Conservation (phyloP, 345 rosid genomes). For the Arabidopsis suecica region DNA sequence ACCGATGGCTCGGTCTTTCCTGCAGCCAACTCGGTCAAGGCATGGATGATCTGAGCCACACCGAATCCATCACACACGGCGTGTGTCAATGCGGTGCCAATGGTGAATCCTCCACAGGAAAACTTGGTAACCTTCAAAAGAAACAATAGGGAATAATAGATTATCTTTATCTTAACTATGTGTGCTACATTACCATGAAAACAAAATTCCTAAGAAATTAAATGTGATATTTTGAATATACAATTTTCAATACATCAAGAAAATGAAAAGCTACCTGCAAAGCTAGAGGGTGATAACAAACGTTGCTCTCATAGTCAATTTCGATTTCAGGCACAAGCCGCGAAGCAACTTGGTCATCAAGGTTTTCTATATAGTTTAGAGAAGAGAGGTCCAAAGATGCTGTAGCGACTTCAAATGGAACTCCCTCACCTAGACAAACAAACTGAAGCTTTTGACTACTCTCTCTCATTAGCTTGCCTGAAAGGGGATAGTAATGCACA, state of each 20-base stretch:
- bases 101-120: slow-evolving; percentile 54
- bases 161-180: too few relatives aligned
- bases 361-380: slow-evolving; percentile 48
- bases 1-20: slow-evolving; percentile 49
- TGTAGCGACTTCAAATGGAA: slow-evolving; percentile 54
- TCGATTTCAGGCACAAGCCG: slow-evolving; percentile 33
- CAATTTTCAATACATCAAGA: neutral
- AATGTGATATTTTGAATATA: neutral
- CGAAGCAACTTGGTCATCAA: slow-evolving; percentile 39
- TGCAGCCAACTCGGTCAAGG: slow-evolving; percentile 50
- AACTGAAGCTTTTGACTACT: slow-evolving; percentile 47
- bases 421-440: slow-evolving; percentile 48
- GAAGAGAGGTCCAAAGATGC: slow-evolving; percentile 42
- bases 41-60: slow-evolving; percentile 47
- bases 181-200: too few relatives aligned
- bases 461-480: slow-evolving; percentile 53
- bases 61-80: slow-evolving; percentile 58
- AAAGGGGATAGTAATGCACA: slow-evolving; percentile 57
- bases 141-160: too few relatives aligned
- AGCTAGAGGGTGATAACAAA: slow-evolving; percentile 46
- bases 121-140: slow-evolving; percentile 48
- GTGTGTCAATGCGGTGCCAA: slow-evolving; percentile 55
- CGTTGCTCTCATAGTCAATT: slow-evolving; percentile 14
- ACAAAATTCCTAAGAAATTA: too few relatives aligned
- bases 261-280: slow-evolving; percentile 42